Base-by-base conservation (phyloP, 192 early-diverging fungal genomes). In the Oehlia diaphana region DNA sequence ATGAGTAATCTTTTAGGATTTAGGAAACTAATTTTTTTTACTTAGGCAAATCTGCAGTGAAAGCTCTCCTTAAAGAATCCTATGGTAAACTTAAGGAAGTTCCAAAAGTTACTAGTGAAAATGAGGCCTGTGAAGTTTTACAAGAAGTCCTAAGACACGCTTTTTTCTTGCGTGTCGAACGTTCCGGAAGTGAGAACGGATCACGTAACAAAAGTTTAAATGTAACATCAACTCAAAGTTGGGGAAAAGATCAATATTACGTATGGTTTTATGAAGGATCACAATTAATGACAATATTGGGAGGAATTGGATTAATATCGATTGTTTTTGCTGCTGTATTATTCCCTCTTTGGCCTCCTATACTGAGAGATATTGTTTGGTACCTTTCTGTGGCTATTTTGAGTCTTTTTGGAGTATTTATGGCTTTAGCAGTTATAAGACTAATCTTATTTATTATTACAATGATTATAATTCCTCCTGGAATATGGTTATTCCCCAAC, bases 401-500 rank as follows among this genome's bases (percentile, higher is more conserved):
- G 47, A 92, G 93, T 16, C 81, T 98, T 19, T 86, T 99, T 70
- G 98, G 96, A 23, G 83, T 98, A 44, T 93, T 99, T 83, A 94
- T 98, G 87, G 92, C 84, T 14, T 88, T 96, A 81, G 93, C 94
- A 3, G 90, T 99, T 62, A 86, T 98, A 35, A 89, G 98, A n/a
- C 82, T 96, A 66, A 89, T 97, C 68, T 81, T 98, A 31, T 99
- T 93, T 82, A 78, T 96, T 67, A 88, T 93, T 7, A 90, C 95
- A 62, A 87, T 93, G 75, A 82, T 90, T 5, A 84, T 89, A 23
- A 87, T 90, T 23, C 92, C 95, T 61, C 91, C 91, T 74, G 95
- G 96, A 28, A 90, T 97, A 77, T 98, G 96, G 98, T 85, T 99
- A 16, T 99, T 97, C 88, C 98, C 98, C 64, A 97, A 98, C 74